phyloP scores from a whole-genome alignment of 345 rosid species.

The Murraya koenigii region DNA sequence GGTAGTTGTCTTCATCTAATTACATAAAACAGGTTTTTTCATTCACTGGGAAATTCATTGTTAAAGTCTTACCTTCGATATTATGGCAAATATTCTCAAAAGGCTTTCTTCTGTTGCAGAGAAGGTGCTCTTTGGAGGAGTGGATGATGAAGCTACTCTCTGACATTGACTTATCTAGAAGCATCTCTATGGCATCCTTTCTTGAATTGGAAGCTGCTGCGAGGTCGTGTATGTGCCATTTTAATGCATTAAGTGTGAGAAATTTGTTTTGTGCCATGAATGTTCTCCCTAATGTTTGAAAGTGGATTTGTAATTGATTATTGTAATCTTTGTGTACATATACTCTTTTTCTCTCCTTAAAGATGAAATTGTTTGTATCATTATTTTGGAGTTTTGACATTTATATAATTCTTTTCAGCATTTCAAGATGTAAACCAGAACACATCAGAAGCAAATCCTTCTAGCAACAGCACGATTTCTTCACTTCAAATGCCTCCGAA shows the following conservation, averaged over 20 bases:
- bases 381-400: conserved; percentile 9
- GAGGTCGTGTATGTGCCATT: conserved; percentile 80
- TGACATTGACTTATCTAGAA: conserved; percentile 93
- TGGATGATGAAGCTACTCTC: conserved; percentile 94
- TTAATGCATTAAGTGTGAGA: conserved; percentile 19
- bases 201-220: conserved; percentile 99
- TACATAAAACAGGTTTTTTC: neutral
- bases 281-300: neutral
- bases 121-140: conserved; percentile 92
- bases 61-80: neutral
- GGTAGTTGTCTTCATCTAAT: neutral
- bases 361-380: neutral
- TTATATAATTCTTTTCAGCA: conserved; percentile 51
- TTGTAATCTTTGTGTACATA: neutral
- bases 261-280: neutral
- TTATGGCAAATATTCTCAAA: conserved; percentile 36
- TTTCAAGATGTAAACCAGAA: conserved; percentile 73
- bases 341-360: neutral
- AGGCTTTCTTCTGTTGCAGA: conserved; percentile 65
- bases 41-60: neutral
- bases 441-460: conserved; percentile 46
- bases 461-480: conserved; percentile 38
- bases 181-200: conserved; percentile 84
- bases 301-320: neutral
- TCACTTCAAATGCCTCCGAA: conserved; percentile 44